Percentiles rank a stretch among this genome's conserved stretches.
These are phyloP conservation scores for Kwoniella dendrophila DNA, from an alignment of 768 basidiomycete species.

Conservation along the genomic window DNA sequence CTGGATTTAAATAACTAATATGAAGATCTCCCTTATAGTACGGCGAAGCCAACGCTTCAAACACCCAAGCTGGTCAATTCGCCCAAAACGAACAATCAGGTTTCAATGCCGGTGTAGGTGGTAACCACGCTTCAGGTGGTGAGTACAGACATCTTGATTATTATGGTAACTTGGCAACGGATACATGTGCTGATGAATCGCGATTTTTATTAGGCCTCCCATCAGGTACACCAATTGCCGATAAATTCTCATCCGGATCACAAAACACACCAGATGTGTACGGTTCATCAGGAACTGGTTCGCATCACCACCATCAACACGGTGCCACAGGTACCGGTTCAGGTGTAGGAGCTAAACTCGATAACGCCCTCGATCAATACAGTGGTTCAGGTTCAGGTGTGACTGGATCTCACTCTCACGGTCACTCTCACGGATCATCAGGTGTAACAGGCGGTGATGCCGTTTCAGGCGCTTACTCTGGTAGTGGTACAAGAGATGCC, in stretches of 20 bases:
- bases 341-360: conserved; percentile 14
- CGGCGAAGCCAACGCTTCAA: conserved; percentile 24
- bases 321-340: conserved; percentile 10
- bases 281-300: conserved; percentile 5
- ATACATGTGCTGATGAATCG: neutral
- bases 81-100: conserved; percentile 27
- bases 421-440: neutral
- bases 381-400: conserved; percentile 4
- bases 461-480: conserved; percentile 43
- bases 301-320: conserved; percentile 4
- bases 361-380: conserved; percentile 28
- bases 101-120: conserved; percentile 42
- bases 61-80: conserved; percentile 31
- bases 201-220: conserved; percentile 16
- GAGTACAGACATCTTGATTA: neutral
- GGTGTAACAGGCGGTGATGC: conserved; percentile 18
- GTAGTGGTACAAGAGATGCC: conserved; percentile 38
- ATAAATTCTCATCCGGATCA: conserved; percentile 29
- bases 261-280: conserved; percentile 18
- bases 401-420: neutral
- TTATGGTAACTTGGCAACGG: neutral
- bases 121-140: conserved; percentile 46
- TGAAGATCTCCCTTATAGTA: conserved; percentile 2
- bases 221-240: conserved; percentile 35
- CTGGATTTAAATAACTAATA: neutral